Evolutionary conservation across 495 filamentous ascomycete genomes (phyloP), one percentile per base, ranked within the genome.

Genomic region (Pyronema domesticum): DNA sequence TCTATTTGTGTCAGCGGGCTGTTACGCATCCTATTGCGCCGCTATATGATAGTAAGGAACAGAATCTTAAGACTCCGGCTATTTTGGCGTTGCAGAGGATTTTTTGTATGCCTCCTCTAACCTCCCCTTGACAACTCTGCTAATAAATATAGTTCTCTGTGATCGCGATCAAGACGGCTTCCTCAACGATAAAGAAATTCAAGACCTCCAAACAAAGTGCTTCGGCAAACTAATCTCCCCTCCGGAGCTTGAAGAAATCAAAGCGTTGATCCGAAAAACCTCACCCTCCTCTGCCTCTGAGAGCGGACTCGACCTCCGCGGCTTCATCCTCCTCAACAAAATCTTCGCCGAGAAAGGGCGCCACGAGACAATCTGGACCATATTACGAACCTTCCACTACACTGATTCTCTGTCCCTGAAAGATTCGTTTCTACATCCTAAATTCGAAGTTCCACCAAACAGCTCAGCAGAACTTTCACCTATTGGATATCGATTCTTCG

Each of bases 341-440:
- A 78, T 95, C 53, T 98, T 94, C 64, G 89, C 87, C 2, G 89
- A 95, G 63, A 95, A 94, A 67, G 91, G 88, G 46, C 80, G 91
- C n/a, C 91, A 98, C 62, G 93, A 98, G 70, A 96, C 91, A 0
- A 85, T 96, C 30, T 98, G 91, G 91, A 83, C 88, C 33, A 94
- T 96, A 55, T 69, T 96, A 45, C 79, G 91, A n/a, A 86, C 87
- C 44, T 94, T 94, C 59, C 86, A 95, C 57, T 96, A 98, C 65
- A 93, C 89, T 1, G 89, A 96, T 68, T 93, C 84, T 60, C 71
- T 96, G 30, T 89, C 83, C 53, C 70, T 98, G 48, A 85, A 89
- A 58, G 86, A 95, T 59, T 82, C 68, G 62, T 95, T 94, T 66
- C 73, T 96, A n/a, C 85, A 86, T 59, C 91, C 91, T 3, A 86